Conservation (phyloP, 164 flowering plant species). For the Piper betle region DNA sequence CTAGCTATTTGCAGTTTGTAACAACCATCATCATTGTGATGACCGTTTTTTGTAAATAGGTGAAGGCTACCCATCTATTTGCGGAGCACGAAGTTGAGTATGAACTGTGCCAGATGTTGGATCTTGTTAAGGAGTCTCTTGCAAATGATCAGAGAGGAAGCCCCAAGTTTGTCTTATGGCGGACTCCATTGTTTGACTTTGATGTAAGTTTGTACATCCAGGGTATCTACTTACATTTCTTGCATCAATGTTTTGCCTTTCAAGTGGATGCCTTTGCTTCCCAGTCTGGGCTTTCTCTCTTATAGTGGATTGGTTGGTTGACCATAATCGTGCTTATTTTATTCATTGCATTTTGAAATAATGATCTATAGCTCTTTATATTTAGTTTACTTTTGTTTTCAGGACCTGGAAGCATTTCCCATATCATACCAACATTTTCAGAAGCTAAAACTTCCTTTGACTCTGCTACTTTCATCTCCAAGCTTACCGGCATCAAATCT, state of each 20-base stretch:
- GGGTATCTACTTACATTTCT: background rate
- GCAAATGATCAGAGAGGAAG: slow-evolving; percentile 13
- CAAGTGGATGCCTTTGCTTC: background rate
- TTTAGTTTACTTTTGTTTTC: slow-evolving; percentile 1
- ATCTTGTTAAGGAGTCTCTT: slow-evolving; percentile 27
- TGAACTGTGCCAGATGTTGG: slow-evolving; percentile 28
- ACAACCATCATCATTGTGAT: slow-evolving; percentile 8
- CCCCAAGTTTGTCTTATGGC: slow-evolving; percentile 36
- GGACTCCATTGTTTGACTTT: slow-evolving; percentile 55
- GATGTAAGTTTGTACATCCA: slow-evolving; percentile 23
- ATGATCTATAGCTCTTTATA: slow-evolving; percentile 1
- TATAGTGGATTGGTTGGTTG: no score
- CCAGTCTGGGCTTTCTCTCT: no score
- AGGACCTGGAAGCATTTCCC: slow-evolving; percentile 52
- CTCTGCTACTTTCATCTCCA: slow-evolving; percentile 32
- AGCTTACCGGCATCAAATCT: slow-evolving; percentile 21
- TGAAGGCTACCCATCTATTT: slow-evolving; percentile 39
- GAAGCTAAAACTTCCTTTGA: slow-evolving; percentile 28
- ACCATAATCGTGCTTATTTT: background rate
- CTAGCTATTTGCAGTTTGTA: slow-evolving; percentile 8
- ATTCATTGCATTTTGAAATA: background rate
- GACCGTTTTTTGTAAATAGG: slow-evolving; percentile 40
- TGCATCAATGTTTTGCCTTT: background rate
- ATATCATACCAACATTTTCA: slow-evolving; percentile 35
- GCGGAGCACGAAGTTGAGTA: slow-evolving; percentile 76